Base-by-base conservation (phyloP, 164 flowering plant species). In the Litsea cubeba region DNA sequence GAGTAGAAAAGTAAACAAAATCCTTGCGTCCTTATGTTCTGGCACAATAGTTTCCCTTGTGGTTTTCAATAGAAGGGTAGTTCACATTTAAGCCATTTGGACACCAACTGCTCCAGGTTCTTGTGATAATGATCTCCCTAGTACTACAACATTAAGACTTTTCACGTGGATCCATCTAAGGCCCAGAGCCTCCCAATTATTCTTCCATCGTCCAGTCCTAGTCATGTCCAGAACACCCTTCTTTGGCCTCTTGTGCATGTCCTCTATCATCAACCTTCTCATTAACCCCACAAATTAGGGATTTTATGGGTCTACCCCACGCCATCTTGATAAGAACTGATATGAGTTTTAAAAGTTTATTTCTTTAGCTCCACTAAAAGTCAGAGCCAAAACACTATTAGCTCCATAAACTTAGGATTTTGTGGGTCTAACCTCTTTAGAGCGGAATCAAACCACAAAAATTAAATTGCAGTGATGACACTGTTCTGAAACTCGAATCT, bases 281-380 rank as follows among this genome's bases (percentile, higher is more conserved):
- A 63, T 65, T 30, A 65, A 35, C 22, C 46, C 69, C 69, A 25
- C 46, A 65, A 65, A 65, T 68, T 68, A 46, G 35, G 23, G 72
- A 35, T 35, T 20, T 3, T 14, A 50, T 68, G 71, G 71, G 71
- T n/a, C 71, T 20, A 35, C 25, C 69, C 17, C 28, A 30, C 17
- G 30, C 12, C 26, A 63, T 24, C 15, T 60, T 14, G 24, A 25
- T 63, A 25, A 54, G 28, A 22, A 23, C 12, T n/a, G 10, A 25
- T 23, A 22, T 63, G 66, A 17, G 66, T 63, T 23, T 40, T 40
- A 0, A 40, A 40, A 40, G 11, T 40, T 40, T 40, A 40, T 40
- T 40, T 40, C 46, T 40, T 40, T 40, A 7, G 10, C 46, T 11
- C n/a, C n/a, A 7, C 63, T 60, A 18, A 60, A n/a, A 60, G 23